phyloP scores from a whole-genome alignment of 2,329 filamentous ascomycete species.

The Amesomyces nigricolor region DNA sequence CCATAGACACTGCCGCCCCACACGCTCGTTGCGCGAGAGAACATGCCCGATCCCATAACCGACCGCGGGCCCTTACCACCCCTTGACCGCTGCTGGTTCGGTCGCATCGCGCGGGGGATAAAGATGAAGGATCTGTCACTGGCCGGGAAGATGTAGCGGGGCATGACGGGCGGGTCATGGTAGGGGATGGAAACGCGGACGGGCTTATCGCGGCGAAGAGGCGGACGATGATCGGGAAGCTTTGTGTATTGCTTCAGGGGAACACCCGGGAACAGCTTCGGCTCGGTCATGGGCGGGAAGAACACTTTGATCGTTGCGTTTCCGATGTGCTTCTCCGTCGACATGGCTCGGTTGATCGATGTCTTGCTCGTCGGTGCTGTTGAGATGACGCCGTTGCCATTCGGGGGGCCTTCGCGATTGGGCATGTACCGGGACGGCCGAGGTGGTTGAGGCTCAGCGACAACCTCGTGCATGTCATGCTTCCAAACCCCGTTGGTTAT shows the following conservation, averaged over 20 bases:
- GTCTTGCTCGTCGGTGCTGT: conserved; percentile 54
- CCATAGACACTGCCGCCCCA: conserved; percentile 63
- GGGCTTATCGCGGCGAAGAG: conserved; percentile 90
- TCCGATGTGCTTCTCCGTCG: conserved; percentile 75
- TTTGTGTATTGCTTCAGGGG: conserved; percentile 88
- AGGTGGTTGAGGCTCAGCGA: conserved; percentile 43
- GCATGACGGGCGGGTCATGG: conserved; percentile 44
- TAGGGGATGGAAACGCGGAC: conserved; percentile 87
- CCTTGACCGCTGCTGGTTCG: conserved; percentile 78
- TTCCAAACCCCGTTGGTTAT: conserved; percentile 75
- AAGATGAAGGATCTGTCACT: conserved; percentile 94
- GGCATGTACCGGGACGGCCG: conserved; percentile 38
- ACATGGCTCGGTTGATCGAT: conserved; percentile 71
- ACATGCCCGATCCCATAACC: conserved; percentile 60
- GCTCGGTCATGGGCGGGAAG: conserved; percentile 67
- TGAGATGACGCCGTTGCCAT: conserved; percentile 50
- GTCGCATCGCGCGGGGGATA: conserved; percentile 86
- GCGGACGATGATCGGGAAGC: conserved; percentile 88
- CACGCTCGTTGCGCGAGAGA: conserved; percentile 75
- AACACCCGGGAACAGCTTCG: conserved; percentile 67
- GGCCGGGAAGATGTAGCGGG: conserved; percentile 87
- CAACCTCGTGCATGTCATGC: conserved; percentile 85
- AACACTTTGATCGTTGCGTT: conserved; percentile 80
- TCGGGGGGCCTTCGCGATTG: conserved; percentile 46
- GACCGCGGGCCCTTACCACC: conserved; percentile 72